phyloP scores from a whole-genome alignment of 176 grass and related monocot species.

The Oryza longistaminata region DNA sequence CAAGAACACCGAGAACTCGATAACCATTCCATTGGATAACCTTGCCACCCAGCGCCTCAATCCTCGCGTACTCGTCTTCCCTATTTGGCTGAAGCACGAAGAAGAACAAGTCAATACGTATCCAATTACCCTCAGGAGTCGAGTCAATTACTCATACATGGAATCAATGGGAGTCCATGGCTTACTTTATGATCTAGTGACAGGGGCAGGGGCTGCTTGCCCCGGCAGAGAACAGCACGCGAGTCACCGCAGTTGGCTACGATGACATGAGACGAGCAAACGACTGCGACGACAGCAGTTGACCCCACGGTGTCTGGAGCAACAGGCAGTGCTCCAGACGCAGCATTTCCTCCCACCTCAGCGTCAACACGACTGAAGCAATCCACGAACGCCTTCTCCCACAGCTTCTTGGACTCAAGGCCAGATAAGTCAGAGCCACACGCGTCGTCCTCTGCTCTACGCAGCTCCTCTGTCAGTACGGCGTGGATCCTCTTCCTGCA shows the following conservation, averaged over 20 bases:
- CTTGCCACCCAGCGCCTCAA: slow-evolving; percentile 63
- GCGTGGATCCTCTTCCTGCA: slow-evolving; percentile 59
- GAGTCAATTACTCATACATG: neutral
- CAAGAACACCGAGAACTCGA: slow-evolving; percentile 87
- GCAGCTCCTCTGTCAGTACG: slow-evolving; percentile 53
- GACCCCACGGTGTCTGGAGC: slow-evolving; percentile 84
- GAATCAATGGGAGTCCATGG: neutral
- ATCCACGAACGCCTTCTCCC: slow-evolving; percentile 68
- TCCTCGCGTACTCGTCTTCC: slow-evolving; percentile 65
- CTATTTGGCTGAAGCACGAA: slow-evolving; percentile 48
- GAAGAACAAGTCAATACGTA: neutral
- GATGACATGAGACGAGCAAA: slow-evolving; percentile 73
- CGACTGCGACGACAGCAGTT: slow-evolving; percentile 66
- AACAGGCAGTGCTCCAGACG: slow-evolving; percentile 35
- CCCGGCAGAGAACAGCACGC: slow-evolving; percentile 76
- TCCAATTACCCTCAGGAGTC: neutral
- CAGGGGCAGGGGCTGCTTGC: slow-evolving; percentile 65
- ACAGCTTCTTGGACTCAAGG: slow-evolving; percentile 50
- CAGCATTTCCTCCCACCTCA: slow-evolving; percentile 51
- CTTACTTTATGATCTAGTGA: slow-evolving; percentile 88
- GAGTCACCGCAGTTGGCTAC: slow-evolving; percentile 94
- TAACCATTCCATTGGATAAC: slow-evolving; percentile 72
- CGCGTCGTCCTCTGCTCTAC: slow-evolving; percentile 15
- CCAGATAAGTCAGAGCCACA: neutral
- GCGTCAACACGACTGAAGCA: slow-evolving; percentile 65